Evolutionary conservation across 1,284 basidiomycete genomes (phyloP), one percentile per base, ranked within the genome.

Genomic region (Papiliotrema flavescens): DNA sequence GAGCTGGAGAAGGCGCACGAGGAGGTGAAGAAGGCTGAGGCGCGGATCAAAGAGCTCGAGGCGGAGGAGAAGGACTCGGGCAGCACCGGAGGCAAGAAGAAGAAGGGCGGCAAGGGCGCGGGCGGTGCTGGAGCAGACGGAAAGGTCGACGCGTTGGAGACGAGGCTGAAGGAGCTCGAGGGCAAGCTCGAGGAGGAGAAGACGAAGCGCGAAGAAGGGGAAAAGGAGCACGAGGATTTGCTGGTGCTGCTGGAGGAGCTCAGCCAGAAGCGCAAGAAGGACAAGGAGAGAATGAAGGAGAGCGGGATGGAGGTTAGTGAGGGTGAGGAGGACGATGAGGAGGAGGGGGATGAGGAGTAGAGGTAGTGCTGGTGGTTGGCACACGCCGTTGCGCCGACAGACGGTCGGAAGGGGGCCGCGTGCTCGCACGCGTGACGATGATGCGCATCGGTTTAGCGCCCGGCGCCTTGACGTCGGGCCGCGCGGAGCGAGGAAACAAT

Each of bases 221-320:
- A 90, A 71, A 94, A 93, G 77, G 93, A 97, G 71, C 91, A 95
- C 67, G 93, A 96, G 72, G 93, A 98, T 74, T 73, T 98, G 52
- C 80, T 98, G 2, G 93, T 98, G 0, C 78, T 98, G 35, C 80
- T 98, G 3, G 96, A 98, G 66, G 96, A 98, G 75, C 78, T 98
- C 49, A 89, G 84, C 47, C 83, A 80, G 63, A 98, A 98, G 78
- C 80, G 92, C 48, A 84, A 83, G 73, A 79, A 79, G 59, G 94
- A 98, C 72, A 97, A 97, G 78, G 81, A 75, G 42, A 79, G 79
- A 61, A 83, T 98, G 79, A 79, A 81, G 62, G 83, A 82, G 48
- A 84, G 83, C 20, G 89, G 88, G 0, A 62, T 90, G 67, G 90
- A 93, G 24, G 93, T 97, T 8, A 92, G 89, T 1, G 94, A 96